Evolutionary conservation across 306 rosid genomes (phyloP), one percentile per base, ranked within the genome.

Genomic region (Trichosanthes cucumerina): DNA sequence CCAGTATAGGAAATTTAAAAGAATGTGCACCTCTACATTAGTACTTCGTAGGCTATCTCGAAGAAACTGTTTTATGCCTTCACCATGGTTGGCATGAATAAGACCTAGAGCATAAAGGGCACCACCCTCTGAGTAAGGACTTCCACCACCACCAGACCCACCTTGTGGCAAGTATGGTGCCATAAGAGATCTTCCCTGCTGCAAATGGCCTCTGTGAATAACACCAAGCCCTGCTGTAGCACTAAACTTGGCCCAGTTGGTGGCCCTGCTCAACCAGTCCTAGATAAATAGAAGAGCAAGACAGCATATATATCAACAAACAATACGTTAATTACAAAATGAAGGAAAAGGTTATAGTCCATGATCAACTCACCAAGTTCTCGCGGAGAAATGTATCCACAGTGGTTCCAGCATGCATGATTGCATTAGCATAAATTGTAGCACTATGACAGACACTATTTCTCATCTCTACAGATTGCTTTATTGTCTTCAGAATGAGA

Each of bases 221-320:
- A 95, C 98, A 85, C 98, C 98, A 33, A 95, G 90, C 64, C 98
- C 98, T 19, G 97, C 98, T 2, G 97, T 92, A 49, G 98, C 98
- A 82, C 98, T 95, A 83, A 95, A 95, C 78, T 95, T 95, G 5
- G 97, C 98, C 98, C 98, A 95, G 81, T 95, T 95, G 76, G 96
- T 95, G 38, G 98, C 98, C 83, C 98, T 91, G 92, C 98, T 95
- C 86, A 95, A 81, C 97, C 97, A 95, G 78, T 92, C 98, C 97
- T 95, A 54, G 71, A 83, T 77, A 85, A 18, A 8, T 28, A 74
- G 49, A 57, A 80, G 31, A 63, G 6, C 38, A 53, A 28, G 65
- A 69, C 24, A 24, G 65, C 80, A 60, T 76, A 26, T 14, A 76
- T 56, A 2, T 36, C 19, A 76, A 50, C 78, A 81, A 77, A 54